Base-by-base conservation (phyloP, 2,329 filamentous ascomycete species). In the Cladosporium cucumerinum region DNA sequence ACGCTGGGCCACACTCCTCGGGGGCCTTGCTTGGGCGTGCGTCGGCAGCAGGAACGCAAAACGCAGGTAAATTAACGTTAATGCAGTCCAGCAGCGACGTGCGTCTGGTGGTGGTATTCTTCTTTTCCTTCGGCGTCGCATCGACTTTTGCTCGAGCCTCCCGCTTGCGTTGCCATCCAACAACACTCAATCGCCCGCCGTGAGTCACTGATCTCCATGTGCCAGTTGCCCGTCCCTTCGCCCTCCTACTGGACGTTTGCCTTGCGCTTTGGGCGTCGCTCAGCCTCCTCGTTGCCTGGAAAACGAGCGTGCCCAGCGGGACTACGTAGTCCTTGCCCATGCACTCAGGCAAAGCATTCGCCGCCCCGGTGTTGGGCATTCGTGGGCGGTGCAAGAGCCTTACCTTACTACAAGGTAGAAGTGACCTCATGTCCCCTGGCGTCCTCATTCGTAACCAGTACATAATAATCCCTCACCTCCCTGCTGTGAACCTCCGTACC, bases 391-490 rank as follows among this genome's bases (percentile, higher is more conserved):
- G 57, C 57, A 54, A n/a, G 16, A 32, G 28, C 54, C 30, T 46
- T 46, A 5, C 39, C n/a, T 46, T 46, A 46, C 39, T 39, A 30
- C 57, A 39, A 48, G 57, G 57, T 32, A 21, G 7, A 25, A n/a
- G 58, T 61, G 58, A 61, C 46, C 43, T 61, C 58, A 61, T 59
- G 26, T 51, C 43, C 28, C 58, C 57, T 48, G 57, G 57, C 57
- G 28, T 32, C 7, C 26, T 58, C 55, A 46, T 21, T 46, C n/a
- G 39, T 58, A 58, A 58, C n/a, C 43, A 51, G 5, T 51, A 21
- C 18, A 23, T 48, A 21, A 23, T 58, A 21, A 23, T 58, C 32
- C 58, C 58, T 51, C 32, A 46, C 46, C 32, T 48, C 57, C 57
- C 26, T 61, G 57, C n/a, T 34, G 58, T 61, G 11, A 28, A 51